phyloP scores from a whole-genome alignment of 139 green algal species.

The Asterochloris sp. region DNA sequence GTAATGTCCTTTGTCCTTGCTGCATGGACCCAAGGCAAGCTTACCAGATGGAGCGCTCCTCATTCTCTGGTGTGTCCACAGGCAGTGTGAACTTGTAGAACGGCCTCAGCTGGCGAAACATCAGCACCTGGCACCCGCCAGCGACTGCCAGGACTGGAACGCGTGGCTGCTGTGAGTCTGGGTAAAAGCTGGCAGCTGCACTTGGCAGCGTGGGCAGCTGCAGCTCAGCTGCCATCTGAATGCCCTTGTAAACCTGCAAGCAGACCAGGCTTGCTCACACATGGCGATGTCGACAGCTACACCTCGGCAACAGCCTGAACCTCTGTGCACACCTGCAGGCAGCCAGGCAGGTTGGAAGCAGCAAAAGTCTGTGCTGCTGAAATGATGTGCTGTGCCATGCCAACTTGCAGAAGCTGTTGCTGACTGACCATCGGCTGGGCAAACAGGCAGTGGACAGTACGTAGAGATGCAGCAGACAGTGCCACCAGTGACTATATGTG shows the following conservation, averaged over 20 bases:
- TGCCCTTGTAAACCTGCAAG: constrained; percentile 64
- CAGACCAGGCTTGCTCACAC: background rate
- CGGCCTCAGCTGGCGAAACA: constrained; percentile 68
- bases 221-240: constrained; percentile 51
- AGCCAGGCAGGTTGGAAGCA: too few species aligned
- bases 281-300: background rate
- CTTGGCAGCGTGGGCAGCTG: constrained; percentile 50
- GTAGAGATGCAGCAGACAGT: background rate
- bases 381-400: too few species aligned
- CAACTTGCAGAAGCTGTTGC: too few species aligned
- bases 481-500: background rate
- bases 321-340: too few species aligned
- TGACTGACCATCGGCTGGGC: too few species aligned
- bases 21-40: background rate
- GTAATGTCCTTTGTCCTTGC: too few species aligned
- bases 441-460: too few species aligned
- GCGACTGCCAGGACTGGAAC: constrained; percentile 59
- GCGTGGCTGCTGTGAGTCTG: constrained; percentile 28
- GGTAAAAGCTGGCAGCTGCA: constrained; percentile 47
- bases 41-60: constrained; percentile 62
- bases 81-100: constrained; percentile 75
- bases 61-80: constrained; percentile 27
- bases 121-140: constrained; percentile 57
- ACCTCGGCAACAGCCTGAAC: too few species aligned
- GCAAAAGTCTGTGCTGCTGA: too few species aligned